Evolutionary conservation across 306 rosid species (phyloP).

Genomic region (Oemleria cerasiformis): DNA sequence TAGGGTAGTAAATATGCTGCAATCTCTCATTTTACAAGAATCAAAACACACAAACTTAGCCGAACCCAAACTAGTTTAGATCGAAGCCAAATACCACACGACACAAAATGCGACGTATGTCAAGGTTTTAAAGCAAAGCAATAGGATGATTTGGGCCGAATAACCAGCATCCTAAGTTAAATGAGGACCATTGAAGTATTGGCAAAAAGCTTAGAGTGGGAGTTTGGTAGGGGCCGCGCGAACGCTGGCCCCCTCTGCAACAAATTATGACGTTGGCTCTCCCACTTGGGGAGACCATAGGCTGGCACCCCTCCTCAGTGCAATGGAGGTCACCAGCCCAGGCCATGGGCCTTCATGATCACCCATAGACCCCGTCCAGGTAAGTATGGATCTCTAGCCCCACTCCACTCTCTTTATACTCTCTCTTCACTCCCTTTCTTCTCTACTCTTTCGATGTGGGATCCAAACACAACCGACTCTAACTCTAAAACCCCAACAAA

Average conservation of each 20-base stretch:
- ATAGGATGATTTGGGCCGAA: no score
- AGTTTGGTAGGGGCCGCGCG: conserved; percentile 22
- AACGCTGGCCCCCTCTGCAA: conserved; percentile 27
- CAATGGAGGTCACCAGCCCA: conserved; percentile 18
- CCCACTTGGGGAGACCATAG: conserved; percentile 19
- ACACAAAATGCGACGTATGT: no score
- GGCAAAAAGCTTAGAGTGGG: rapidly evolving
- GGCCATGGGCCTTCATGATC: conserved; percentile 15
- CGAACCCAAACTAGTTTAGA: no score
- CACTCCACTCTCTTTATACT: not conserved
- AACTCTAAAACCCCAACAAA: not conserved
- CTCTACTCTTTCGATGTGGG: not conserved
- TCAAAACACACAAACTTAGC: no score
- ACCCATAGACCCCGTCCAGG: conserved; percentile 25
- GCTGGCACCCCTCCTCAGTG: conserved; percentile 11
- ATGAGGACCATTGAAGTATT: no score
- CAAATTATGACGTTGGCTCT: conserved; percentile 40
- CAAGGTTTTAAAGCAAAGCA: no score
- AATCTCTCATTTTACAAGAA: no score
- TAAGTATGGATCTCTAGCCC: not conserved
- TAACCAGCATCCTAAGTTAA: no score
- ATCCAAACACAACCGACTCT: not conserved
- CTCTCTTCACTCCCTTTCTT: not conserved
- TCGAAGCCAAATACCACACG: no score
- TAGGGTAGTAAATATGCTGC: no score